Evolutionary conservation across 257 asterid species (phyloP), one percentile per base, ranked within the genome.

Genomic region (Perilla frutescens): DNA sequence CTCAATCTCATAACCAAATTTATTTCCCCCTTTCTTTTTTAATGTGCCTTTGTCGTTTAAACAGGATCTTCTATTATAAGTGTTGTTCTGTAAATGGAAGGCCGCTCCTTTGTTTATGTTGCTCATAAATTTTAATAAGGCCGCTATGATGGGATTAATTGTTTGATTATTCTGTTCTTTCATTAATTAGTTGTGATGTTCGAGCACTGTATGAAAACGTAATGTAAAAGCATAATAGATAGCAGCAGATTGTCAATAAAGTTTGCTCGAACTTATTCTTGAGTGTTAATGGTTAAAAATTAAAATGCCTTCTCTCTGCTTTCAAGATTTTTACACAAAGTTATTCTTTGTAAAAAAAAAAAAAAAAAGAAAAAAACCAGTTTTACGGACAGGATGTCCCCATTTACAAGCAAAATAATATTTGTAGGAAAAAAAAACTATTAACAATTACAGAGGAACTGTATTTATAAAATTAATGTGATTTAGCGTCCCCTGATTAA

Each of bases 211-310:
- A 20, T 43, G 7, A 43, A 34, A 63, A 64, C 20, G 41, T 64
- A 45, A 64, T 44, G 43, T 64, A 55, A 55, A 40, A 70, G 66
- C 53, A 70, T 40, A 29, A 4, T 41, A 41, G 8, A 31, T 2
- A 34, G 9, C 12, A 57, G 48, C 68, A 60, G 70, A 73, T 67
- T 36, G 47, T 47, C 3, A 8, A 57, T 34, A 47, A 74, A 74
- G 62, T 1, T n/a, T 31, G 37, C 13, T 47, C 54, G 64, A 62
- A 51, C 62, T 49, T 76, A 76, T 76, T 76, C 81, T 76, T 36
- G 62, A 44, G 59, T 53, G 55, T 54, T 41, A 76, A 76, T 45
- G 66, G 66, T 55, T 54, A 64, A 66, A 45, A 44, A 47, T 34
- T 45, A 44, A 51, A 76, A 69, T 60, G 75, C 49, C 40, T 69